phyloP scores from a whole-genome alignment of 1,284 basidiomycete genomes.

The Cerrena zonata region DNA sequence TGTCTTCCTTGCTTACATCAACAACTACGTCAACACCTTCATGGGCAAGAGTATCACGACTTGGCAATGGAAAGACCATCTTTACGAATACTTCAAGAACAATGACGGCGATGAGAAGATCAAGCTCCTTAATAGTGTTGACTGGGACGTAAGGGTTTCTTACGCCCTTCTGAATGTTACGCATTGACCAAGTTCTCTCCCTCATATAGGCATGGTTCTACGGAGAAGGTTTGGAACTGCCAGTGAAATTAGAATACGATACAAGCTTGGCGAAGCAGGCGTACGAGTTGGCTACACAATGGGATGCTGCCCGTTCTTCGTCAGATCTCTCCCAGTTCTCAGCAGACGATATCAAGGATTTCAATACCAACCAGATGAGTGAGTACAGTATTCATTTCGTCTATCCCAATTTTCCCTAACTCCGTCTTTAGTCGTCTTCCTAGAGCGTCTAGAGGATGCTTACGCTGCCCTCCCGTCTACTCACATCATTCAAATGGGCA shows the following conservation, averaged over 20 bases:
- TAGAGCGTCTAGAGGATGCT: slow-evolving; percentile 56
- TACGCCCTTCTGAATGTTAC: slow-evolving; percentile 1
- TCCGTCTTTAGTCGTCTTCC: slow-evolving; percentile 55
- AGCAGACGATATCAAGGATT: slow-evolving; percentile 46
- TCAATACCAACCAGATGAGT: slow-evolving; percentile 69
- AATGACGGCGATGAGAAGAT: slow-evolving; percentile 60
- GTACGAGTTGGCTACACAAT: slow-evolving; percentile 68
- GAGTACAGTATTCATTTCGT: slow-evolving; percentile 17
- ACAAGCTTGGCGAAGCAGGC: slow-evolving; percentile 69
- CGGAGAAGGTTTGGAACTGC: slow-evolving; percentile 75
- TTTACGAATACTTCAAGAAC: slow-evolving; percentile 73
- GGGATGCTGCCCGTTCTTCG: slow-evolving; percentile 63
- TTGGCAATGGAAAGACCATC: slow-evolving; percentile 80
- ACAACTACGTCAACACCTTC: slow-evolving; percentile 76
- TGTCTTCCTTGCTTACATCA: slow-evolving; percentile 78
- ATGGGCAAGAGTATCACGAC: slow-evolving; percentile 84
- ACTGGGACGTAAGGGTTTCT: slow-evolving; percentile 64
- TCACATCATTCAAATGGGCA: slow-evolving; percentile 52
- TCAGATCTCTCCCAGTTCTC: slow-evolving; percentile 46
- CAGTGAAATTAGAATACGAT: slow-evolving; percentile 81
- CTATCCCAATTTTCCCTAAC: not conserved
- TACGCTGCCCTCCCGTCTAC: slow-evolving; percentile 49
- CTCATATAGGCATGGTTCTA: slow-evolving; percentile 73
- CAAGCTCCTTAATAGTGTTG: slow-evolving; percentile 65
- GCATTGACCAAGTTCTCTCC: not conserved